These are phyloP conservation scores for Onygena corvina DNA, from an alignment of 2,329 filamentous ascomycete genomes.

Conservation along the genomic window DNA sequence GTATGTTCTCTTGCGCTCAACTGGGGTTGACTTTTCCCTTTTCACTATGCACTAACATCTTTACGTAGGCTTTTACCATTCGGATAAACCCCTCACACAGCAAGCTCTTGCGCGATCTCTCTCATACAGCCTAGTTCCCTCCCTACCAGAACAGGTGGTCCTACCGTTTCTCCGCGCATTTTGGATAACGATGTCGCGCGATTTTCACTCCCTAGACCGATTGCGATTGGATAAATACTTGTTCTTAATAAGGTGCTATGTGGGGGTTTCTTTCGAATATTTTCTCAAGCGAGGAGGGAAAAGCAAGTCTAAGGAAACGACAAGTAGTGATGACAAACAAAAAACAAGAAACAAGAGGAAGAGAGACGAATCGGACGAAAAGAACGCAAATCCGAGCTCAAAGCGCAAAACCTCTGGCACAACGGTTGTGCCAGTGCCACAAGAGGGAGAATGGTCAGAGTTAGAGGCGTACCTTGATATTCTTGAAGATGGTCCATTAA, in stretches of 20 bases:
- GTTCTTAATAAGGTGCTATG: slow-evolving; percentile 64
- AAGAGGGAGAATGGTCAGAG: slow-evolving; percentile 19
- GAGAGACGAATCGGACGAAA: slow-evolving; percentile 15
- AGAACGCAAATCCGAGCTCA: slow-evolving; percentile 7
- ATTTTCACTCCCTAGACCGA: slow-evolving; percentile 61
- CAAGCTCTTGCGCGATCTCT: slow-evolving; percentile 71
- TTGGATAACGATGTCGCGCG: slow-evolving; percentile 56
- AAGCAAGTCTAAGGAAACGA: slow-evolving; percentile 6
- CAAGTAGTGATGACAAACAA: slow-evolving; percentile 3
- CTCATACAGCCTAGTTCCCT: slow-evolving; percentile 51
- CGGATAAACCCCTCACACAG: slow-evolving; percentile 76
- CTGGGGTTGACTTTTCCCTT: neutral
- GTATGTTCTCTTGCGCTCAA: slow-evolving; percentile 27
- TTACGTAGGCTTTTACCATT: slow-evolving; percentile 68
- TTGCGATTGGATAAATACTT: slow-evolving; percentile 87
- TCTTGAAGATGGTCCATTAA: slow-evolving; percentile 31
- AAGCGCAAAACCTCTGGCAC: slow-evolving; percentile 5
- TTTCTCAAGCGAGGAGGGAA: slow-evolving; percentile 24
- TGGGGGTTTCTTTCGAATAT: slow-evolving; percentile 54
- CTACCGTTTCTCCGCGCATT: slow-evolving; percentile 49
- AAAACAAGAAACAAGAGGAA: slow-evolving; percentile 24
- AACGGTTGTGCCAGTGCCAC: slow-evolving; percentile 10
- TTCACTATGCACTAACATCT: neutral
- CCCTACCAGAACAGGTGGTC: slow-evolving; percentile 41
- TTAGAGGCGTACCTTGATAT: slow-evolving; percentile 30